Conservation (phyloP, 768 basidiomycete species). For the Tylopilus rubrobrunneus region DNA sequence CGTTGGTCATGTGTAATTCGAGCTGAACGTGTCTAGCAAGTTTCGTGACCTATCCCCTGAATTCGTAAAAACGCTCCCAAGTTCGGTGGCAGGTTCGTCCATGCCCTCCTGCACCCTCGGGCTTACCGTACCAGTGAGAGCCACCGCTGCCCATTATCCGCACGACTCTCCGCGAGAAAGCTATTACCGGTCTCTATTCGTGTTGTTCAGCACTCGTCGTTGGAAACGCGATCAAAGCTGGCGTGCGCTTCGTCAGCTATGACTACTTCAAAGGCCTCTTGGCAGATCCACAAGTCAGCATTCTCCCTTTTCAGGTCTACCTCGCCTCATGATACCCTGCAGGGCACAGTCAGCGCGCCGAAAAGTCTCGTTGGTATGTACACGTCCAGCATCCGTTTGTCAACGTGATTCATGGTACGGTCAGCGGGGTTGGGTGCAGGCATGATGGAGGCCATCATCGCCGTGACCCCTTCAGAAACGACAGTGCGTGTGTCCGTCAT, state of each 20-base stretch:
- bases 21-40: slow-evolving; percentile 38
- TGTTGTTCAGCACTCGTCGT: slow-evolving; percentile 86
- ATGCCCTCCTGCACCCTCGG: background rate
- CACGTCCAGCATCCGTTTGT: background rate
- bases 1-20: no score
- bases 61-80: slow-evolving; percentile 91
- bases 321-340: background rate
- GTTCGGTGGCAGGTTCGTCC: slow-evolving; percentile 71
- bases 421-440: slow-evolving; percentile 82
- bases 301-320: background rate
- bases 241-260: slow-evolving; percentile 93
- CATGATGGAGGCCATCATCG: slow-evolving; percentile 87
- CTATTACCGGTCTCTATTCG: slow-evolving; percentile 85
- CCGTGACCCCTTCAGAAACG: slow-evolving; percentile 96
- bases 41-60: slow-evolving; percentile 86
- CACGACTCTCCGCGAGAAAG: slow-evolving; percentile 70
- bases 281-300: slow-evolving; percentile 74
- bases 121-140: slow-evolving; percentile 44
- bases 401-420: slow-evolving; percentile 9
- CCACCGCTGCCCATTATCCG: slow-evolving; percentile 70
- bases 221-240: slow-evolving; percentile 92
- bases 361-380: slow-evolving; percentile 72
- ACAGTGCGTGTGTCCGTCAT: slow-evolving; percentile 61
- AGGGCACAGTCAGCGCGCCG: slow-evolving; percentile 91
- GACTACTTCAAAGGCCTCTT: slow-evolving; percentile 85